These are phyloP conservation scores for Populus tomentosa DNA, from an alignment of 441 rosid species.

Conservation along the genomic window DNA sequence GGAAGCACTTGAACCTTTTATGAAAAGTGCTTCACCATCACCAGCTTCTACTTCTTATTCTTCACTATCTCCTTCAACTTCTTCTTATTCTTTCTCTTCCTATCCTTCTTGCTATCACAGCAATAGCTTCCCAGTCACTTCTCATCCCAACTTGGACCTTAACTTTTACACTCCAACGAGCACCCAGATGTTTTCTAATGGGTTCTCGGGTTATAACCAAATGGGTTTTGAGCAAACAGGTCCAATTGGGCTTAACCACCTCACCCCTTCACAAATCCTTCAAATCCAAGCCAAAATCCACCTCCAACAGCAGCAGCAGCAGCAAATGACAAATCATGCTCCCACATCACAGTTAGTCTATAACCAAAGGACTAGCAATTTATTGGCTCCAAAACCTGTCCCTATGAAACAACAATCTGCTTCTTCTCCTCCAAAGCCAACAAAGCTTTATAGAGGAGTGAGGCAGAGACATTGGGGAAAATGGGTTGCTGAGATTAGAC, in stretches of 20 bases:
- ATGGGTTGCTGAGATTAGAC: slow-evolving; percentile 96
- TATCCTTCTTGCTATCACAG: slow-evolving; percentile 15
- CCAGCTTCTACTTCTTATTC: slow-evolving; percentile 1
- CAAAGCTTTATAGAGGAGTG: slow-evolving; percentile 80
- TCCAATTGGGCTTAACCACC: slow-evolving; percentile 55
- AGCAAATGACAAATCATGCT: slow-evolving; percentile 7
- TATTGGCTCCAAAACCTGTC: slow-evolving; percentile 47
- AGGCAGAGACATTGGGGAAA: slow-evolving; percentile 98
- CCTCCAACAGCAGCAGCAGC: slow-evolving; percentile 22
- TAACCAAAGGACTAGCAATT: slow-evolving; percentile 19
- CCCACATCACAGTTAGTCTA: background rate
- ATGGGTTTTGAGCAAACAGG: slow-evolving; percentile 27
- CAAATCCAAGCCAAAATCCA: slow-evolving; percentile 67
- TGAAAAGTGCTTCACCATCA: slow-evolving; percentile 54
- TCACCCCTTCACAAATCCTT: slow-evolving; percentile 61
- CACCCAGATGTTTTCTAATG: slow-evolving; percentile 32
- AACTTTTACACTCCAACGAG: slow-evolving; percentile 29
- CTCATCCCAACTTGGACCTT: slow-evolving; percentile 28
- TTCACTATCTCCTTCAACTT: slow-evolving; percentile 20
- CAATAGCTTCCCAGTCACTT: slow-evolving; percentile 3
- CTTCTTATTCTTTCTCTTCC: slow-evolving; percentile 14
- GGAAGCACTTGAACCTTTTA: slow-evolving; percentile 81
- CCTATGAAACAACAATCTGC: slow-evolving; percentile 60
- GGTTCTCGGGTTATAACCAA: slow-evolving; percentile 25
- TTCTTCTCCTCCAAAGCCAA: slow-evolving; percentile 34